Conservation (phyloP, 2,329 filamentous ascomycete genomes). For the Phaeoacremonium minimum region DNA sequence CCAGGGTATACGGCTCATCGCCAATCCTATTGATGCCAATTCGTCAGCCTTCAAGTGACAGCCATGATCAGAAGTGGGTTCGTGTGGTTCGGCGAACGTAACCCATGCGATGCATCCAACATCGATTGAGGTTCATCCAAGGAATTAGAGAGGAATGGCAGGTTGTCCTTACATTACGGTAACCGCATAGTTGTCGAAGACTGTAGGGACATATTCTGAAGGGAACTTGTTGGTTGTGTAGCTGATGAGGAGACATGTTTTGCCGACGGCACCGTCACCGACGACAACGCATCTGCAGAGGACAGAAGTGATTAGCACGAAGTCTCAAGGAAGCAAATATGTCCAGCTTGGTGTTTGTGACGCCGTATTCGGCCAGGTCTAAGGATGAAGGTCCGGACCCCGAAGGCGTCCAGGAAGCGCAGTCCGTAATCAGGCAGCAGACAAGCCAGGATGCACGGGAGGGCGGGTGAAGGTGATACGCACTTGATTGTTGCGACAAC, state of each 20-base stretch:
- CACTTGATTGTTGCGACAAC: slow-evolving; percentile 64
- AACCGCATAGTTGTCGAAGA: slow-evolving; percentile 99
- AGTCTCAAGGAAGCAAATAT: too few relatives aligned
- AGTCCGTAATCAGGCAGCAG: slow-evolving; percentile 2
- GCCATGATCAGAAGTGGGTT: slow-evolving; percentile 3
- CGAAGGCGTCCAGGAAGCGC: too few relatives aligned
- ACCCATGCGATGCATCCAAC: too few relatives aligned
- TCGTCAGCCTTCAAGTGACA: slow-evolving; percentile 1
- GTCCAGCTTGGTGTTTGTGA: too few relatives aligned
- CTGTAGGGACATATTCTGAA: slow-evolving; percentile 98
- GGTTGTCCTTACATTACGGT: slow-evolving; percentile 96
- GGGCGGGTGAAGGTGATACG: slow-evolving; percentile 23
- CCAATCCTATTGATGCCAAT: slow-evolving; percentile 69
- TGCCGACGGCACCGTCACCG: slow-evolving; percentile 97
- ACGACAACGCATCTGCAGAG: slow-evolving; percentile 86
- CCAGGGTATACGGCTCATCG: slow-evolving; percentile 95
- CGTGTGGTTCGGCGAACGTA: slow-evolving; percentile 11
- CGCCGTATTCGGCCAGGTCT: too few relatives aligned
- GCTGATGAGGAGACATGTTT: slow-evolving; percentile 97
- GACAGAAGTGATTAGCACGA: slow-evolving; percentile 10
- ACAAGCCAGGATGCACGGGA: slow-evolving; percentile 9
- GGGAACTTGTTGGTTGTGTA: slow-evolving; percentile 99
- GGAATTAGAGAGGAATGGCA: too few relatives aligned
- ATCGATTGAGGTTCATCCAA: too few relatives aligned
- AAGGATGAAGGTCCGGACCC: too few relatives aligned